Percentiles rank a stretch among this genome's conserved stretches.
These are phyloP conservation scores for Leptographium lundbergii DNA, from an alignment of 2,329 filamentous ascomycete genomes.

Conservation along the genomic window DNA sequence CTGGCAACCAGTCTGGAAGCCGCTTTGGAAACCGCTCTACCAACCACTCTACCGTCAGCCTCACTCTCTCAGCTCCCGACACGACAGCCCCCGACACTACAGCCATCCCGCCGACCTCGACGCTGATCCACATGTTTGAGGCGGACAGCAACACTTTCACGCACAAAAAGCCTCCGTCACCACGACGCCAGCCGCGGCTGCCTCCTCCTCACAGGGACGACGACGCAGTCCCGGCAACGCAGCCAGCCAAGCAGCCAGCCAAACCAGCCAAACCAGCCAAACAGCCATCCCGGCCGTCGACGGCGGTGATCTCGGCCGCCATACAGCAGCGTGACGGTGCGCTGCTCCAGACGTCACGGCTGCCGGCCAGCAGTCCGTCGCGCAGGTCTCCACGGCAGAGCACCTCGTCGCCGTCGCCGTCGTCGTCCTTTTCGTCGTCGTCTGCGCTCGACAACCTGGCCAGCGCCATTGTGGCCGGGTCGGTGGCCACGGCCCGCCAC, in stretches of 20 bases:
- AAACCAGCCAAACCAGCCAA: too few species aligned
- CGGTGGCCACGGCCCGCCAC: slow-evolving; percentile 51
- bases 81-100: slow-evolving; percentile 38
- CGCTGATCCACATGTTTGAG: slow-evolving; percentile 60
- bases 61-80: slow-evolving; percentile 29
- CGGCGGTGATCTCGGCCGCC: background rate
- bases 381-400: too few species aligned
- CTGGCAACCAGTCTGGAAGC: slow-evolving; percentile 14
- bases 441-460: slow-evolving; percentile 54
- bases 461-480: slow-evolving; percentile 63
- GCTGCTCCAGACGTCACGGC: background rate
- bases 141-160: slow-evolving; percentile 18
- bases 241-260: too few species aligned
- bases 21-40: too few species aligned
- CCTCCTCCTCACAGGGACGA: background rate
- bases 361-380: background rate
- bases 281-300: background rate
- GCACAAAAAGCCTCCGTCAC: background rate
- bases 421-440: slow-evolving; percentile 12
- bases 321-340: background rate
- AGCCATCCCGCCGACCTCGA: slow-evolving; percentile 48
- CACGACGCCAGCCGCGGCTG: background rate
- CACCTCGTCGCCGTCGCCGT: too few species aligned
- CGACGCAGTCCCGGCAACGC: background rate
- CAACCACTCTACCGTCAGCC: slow-evolving; percentile 17